phyloP scores from a whole-genome alignment of 768 basidiomycete species.

The Lyophyllum decastes region DNA sequence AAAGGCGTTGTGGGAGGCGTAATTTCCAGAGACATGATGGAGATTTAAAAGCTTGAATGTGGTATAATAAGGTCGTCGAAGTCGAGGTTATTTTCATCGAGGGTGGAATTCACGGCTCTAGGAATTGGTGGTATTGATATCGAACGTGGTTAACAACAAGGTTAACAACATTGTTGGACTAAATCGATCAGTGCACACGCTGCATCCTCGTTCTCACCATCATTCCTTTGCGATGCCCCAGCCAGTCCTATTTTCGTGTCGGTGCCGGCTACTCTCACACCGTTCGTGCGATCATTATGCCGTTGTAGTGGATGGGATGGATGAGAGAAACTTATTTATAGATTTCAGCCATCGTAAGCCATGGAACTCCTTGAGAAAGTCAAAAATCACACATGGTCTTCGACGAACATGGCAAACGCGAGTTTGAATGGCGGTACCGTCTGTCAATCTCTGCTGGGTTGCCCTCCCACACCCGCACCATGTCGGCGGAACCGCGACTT shows the following conservation, averaged over 20 bases:
- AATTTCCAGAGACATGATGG: neutral
- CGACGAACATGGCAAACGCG: neutral
- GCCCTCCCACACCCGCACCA: constrained; percentile 2
- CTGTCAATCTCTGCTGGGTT: neutral
- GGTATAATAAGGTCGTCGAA: neutral
- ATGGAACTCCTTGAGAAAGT: neutral
- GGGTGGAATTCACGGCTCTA: neutral
- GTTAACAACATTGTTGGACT: neutral
- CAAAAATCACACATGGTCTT: neutral
- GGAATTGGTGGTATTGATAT: neutral
- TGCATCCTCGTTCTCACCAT: neutral
- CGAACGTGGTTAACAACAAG: too few species aligned
- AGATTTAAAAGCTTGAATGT: neutral
- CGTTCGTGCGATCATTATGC: neutral
- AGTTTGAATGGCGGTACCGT: neutral
- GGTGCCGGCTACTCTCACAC: neutral
- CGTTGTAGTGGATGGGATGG: neutral
- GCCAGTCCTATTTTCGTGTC: neutral
- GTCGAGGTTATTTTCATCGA: neutral
- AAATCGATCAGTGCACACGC: neutral
- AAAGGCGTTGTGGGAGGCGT: neutral
- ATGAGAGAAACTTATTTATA: neutral
- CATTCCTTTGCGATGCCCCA: neutral
- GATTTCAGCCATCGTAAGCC: neutral
- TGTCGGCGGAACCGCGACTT: neutral